These are phyloP conservation scores for Solanum appendiculatum DNA, from an alignment of 257 asterid genomes.

Conservation along the genomic window DNA sequence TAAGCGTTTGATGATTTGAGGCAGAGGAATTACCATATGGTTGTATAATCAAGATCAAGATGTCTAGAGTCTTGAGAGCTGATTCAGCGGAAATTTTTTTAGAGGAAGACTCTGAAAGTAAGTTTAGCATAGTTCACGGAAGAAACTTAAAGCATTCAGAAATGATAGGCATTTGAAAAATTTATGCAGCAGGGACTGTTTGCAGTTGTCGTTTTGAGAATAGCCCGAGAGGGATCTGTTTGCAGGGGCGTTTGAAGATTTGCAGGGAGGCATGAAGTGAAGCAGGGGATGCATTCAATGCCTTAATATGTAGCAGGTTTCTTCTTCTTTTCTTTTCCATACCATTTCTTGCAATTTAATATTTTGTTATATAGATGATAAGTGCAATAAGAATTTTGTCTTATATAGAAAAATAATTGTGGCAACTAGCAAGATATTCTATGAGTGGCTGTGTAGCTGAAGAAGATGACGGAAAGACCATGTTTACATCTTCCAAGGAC, in stretches of 20 bases:
- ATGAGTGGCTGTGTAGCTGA: constrained; percentile 68
- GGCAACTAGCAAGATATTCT: constrained; percentile 51
- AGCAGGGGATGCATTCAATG: constrained; percentile 69
- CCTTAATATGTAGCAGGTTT: constrained; percentile 76
- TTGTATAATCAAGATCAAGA: too few species aligned
- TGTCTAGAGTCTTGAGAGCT: background rate
- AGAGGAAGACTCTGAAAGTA: background rate
- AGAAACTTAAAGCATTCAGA: too few species aligned
- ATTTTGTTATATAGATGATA: background rate
- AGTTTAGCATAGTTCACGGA: background rate
- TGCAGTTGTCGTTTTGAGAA: too few species aligned
- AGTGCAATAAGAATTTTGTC: constrained; percentile 1
- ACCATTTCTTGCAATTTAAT: background rate
- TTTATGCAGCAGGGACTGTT: too few species aligned
- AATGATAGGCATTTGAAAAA: background rate
- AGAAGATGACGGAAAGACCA: constrained; percentile 36
- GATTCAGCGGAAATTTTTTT: too few species aligned
- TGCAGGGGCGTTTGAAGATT: too few species aligned
- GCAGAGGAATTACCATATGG: background rate
- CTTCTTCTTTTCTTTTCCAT: background rate
- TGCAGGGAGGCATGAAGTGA: too few species aligned
- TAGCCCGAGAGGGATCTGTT: too few species aligned
- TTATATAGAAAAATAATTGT: constrained; percentile 68
- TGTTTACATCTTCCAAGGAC: constrained; percentile 61
- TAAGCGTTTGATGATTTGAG: too few species aligned